A percentile compares a stretch with the other conserved stretches of the same genome.
These are phyloP conservation scores for Pseudocercospora fuligena DNA, from an alignment of 2,329 filamentous ascomycete species.

Conservation along the genomic window DNA sequence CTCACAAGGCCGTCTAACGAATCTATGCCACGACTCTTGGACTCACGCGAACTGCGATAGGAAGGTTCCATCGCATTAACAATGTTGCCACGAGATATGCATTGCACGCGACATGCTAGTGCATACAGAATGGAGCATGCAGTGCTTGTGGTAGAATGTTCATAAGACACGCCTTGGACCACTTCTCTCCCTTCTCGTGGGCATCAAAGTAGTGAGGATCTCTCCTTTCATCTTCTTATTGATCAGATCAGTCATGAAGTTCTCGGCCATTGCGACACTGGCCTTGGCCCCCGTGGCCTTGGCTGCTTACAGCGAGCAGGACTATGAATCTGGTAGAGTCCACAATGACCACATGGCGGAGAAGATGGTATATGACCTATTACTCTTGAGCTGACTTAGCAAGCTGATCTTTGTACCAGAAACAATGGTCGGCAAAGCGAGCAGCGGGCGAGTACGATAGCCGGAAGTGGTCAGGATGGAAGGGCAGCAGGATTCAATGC, in stretches of 20 bases:
- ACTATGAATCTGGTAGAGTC: slow-evolving; percentile 28
- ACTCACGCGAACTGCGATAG: slow-evolving; percentile 20
- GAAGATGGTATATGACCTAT: slow-evolving; percentile 15
- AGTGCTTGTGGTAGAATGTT: slow-evolving; percentile 13
- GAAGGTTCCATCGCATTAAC: slow-evolving; percentile 24
- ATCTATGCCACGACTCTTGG: slow-evolving; percentile 18
- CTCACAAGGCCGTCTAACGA: background rate
- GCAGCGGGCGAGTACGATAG: slow-evolving; percentile 33
- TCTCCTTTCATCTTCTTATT: background rate
- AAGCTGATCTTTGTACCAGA: slow-evolving; percentile 9
- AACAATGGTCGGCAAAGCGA: slow-evolving; percentile 32
- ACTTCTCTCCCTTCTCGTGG: background rate
- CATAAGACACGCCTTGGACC: background rate
- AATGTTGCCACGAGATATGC: slow-evolving; percentile 6
- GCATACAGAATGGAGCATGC: slow-evolving; percentile 1
- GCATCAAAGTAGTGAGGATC: background rate
- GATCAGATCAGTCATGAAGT: slow-evolving; percentile 25
- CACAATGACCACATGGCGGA: slow-evolving; percentile 26
- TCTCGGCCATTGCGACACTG: slow-evolving; percentile 24
- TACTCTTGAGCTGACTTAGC: background rate
- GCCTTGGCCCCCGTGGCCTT: slow-evolving; percentile 28
- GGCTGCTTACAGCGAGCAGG: slow-evolving; percentile 24
- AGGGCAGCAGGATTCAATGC: slow-evolving; percentile 39
- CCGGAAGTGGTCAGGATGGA: slow-evolving; percentile 24
- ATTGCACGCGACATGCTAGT: slow-evolving; percentile 7